Percentiles rank a stretch among this genome's conserved stretches.
These are phyloP conservation scores for Diaporthe destruens DNA, from an alignment of 2,329 filamentous ascomycete genomes.

Conservation along the genomic window DNA sequence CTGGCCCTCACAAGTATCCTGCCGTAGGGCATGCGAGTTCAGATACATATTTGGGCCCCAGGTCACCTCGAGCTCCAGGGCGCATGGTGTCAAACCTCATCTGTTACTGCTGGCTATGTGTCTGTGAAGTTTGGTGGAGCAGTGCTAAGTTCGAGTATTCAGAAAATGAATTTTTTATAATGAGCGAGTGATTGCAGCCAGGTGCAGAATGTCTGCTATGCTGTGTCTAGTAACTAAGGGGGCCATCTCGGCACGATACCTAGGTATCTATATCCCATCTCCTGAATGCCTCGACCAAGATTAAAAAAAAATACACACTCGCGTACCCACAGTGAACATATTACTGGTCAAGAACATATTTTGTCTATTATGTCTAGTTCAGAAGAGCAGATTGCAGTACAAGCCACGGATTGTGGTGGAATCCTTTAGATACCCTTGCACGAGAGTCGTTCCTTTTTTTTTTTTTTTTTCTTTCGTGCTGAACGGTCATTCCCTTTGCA, in stretches of 20 bases:
- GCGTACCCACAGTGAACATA: neutral
- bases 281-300: neutral
- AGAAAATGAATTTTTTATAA: neutral
- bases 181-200: neutral
- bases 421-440: constrained; percentile 3
- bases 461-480: too few species aligned
- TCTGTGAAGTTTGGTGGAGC: neutral
- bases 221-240: neutral
- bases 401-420: constrained; percentile 13
- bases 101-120: neutral
- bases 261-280: constrained; percentile 5
- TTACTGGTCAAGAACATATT: constrained; percentile 19
- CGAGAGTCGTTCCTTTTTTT: constrained; percentile 1
- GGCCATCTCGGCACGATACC: neutral
- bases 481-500: neutral
- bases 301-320: neutral
- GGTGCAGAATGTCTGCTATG: constrained; percentile 7
- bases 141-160: neutral
- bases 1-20: constrained; percentile 36
- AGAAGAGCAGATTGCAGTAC: neutral
- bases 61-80: constrained; percentile 32
- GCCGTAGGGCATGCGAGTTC: constrained; percentile 27
- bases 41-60: constrained; percentile 35
- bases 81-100: constrained; percentile 15
- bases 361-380: constrained; percentile 25